Evolutionary conservation across 768 basidiomycete genomes (phyloP), one percentile per base, ranked within the genome.

Genomic region (Rhizopogon roseolus): DNA sequence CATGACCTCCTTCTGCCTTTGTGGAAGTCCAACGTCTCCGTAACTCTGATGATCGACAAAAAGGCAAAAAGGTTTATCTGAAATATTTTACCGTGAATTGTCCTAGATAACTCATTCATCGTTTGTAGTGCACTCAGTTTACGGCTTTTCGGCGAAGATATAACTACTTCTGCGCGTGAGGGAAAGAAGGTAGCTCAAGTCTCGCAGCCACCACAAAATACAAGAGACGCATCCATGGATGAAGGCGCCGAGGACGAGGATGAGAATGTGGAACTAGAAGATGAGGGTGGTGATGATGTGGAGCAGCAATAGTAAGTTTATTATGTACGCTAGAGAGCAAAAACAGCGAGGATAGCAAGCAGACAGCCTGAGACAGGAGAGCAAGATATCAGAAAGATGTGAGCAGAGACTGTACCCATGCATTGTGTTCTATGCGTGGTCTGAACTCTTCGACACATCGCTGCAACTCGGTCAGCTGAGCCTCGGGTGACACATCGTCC

Each of bases 21-120:
- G 49, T 98, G 96, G 97, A 94, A 91, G 71, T 93, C 93, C 2
- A 87, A 86, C 54, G 82, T 85, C 11, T 96, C 93, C 0, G 66
- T 96, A 50, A 84, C 88, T 0, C 76, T 98, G 54, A 93, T 98
- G 93, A 84, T 97, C 51, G 94, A 98, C 71, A 99, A 98, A 70
- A 90, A 90, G 64, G 91, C 93, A 25, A 98, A 98, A 72, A 92
- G 88, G 95, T 93, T 41, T 10, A 75, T 66, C 8, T 16, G 2
- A 32, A n/a, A 39, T 19, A 8, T 36, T 8, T 4, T 32, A 1
- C 9, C 4, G 37, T 41, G 10, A 17, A 40, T 49, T 34, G 55
- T 37, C 49, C 39, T 46, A 45, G 49, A 51, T 43, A 25, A 50
- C 38, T 11, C 50, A 54, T 34, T 34, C 13, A 8, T 4, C 56